A percentile compares a stretch with the other conserved stretches of the same genome.
These are phyloP conservation scores for Aspergillus calidoustus DNA, from an alignment of 2,329 filamentous ascomycete genomes.

Conservation along the genomic window DNA sequence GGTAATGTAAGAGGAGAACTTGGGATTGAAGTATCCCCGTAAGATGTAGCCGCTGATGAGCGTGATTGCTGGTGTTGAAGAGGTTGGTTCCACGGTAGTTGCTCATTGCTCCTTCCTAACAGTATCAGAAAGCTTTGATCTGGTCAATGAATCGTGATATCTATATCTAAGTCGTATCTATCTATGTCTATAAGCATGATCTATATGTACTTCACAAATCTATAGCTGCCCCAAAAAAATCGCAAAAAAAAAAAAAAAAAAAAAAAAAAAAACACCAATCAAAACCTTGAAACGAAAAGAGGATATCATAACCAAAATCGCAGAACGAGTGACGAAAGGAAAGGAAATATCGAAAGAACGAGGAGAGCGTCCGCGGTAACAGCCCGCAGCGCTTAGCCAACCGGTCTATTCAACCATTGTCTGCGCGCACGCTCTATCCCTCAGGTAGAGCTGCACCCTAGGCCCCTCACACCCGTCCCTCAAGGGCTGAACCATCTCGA, in stretches of 20 bases:
- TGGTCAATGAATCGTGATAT: neutral
- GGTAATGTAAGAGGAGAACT: too few relatives aligned
- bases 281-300: neutral
- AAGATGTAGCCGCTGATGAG: too few relatives aligned
- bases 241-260: too few relatives aligned
- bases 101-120: too few relatives aligned
- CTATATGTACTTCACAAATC: neutral
- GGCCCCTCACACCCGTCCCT: slow-evolving; percentile 26
- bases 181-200: neutral
- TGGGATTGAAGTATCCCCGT: too few relatives aligned
- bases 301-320: neutral
- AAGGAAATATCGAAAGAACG: too few relatives aligned
- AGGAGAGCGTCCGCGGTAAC: too few relatives aligned
- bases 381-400: neutral
- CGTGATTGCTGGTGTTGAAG: too few relatives aligned
- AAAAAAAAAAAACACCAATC: neutral
- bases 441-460: slow-evolving; percentile 29
- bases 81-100: too few relatives aligned
- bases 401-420: slow-evolving; percentile 18
- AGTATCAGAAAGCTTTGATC: too few relatives aligned
- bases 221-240: neutral
- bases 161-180: neutral
- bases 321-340: too few relatives aligned
- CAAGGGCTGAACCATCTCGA: slow-evolving; percentile 30
- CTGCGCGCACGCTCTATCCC: slow-evolving; percentile 30